phyloP scores from a whole-genome alignment of 2,329 filamentous ascomycete genomes.

The Aspergillus texensis region DNA sequence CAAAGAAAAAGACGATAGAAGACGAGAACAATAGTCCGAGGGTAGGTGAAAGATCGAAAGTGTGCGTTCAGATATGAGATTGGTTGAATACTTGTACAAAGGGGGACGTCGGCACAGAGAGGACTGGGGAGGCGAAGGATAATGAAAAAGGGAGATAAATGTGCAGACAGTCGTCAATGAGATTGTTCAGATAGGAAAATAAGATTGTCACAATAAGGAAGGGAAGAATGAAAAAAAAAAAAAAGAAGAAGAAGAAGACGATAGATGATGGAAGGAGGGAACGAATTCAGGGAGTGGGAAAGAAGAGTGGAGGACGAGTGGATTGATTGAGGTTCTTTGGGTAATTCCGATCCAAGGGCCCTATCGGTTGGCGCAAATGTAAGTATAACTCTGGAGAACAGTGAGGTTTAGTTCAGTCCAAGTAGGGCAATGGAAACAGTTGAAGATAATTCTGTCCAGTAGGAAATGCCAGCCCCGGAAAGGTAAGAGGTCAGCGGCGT shows the following conservation, averaged over 20 bases:
- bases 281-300: constrained; percentile 16
- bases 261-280: constrained; percentile 7
- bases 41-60: neutral
- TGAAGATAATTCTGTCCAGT: neutral
- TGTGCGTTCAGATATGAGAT: neutral
- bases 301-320: constrained; percentile 14
- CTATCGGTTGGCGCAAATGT: constrained; percentile 4
- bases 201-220: constrained; percentile 3
- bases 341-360: constrained; percentile 7
- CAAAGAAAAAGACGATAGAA: constrained; percentile 3
- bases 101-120: neutral
- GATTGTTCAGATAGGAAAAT: constrained; percentile 1
- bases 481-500: neutral
- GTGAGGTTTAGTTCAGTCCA: neutral
- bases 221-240: constrained; percentile 4
- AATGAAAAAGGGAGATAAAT: constrained; percentile 3
- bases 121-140: neutral
- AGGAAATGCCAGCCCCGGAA: neutral
- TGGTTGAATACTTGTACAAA: constrained; percentile 2
- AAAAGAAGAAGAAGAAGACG: constrained; percentile 1
- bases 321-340: constrained; percentile 10
- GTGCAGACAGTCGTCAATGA: constrained; percentile 2
- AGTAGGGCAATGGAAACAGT: constrained; percentile 1
- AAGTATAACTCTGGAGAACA: constrained; percentile 4
- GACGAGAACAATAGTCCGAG: neutral